Conservation (phyloP, 345 rosid genomes). For the Populus tremula region DNA sequence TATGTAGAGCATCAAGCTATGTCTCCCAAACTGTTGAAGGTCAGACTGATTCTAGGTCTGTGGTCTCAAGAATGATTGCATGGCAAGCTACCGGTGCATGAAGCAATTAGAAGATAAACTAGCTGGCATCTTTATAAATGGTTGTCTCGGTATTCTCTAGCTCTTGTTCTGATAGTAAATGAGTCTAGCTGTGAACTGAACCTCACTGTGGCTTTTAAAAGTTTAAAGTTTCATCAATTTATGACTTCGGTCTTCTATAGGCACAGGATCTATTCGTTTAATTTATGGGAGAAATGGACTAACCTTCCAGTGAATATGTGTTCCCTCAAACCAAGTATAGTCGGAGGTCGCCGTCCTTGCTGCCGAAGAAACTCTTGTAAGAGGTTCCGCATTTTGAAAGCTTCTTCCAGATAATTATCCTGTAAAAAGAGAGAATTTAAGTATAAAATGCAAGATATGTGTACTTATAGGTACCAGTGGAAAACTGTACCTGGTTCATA, state of each 20-base stretch:
- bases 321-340: slow-evolving; percentile 89
- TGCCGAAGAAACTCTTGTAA: slow-evolving; percentile 78
- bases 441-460: slow-evolving; percentile 13
- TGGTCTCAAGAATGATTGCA: too few relatives aligned
- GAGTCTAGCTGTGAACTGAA: neutral
- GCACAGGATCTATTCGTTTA: neutral
- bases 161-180: neutral
- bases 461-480: slow-evolving; percentile 6
- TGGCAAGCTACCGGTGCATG: too few relatives aligned
- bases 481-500: slow-evolving; percentile 81
- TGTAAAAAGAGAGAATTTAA: slow-evolving; percentile 33
- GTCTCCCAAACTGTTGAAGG: too few relatives aligned
- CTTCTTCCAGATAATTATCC: slow-evolving; percentile 95
- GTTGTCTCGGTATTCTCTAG: neutral
- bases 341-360: slow-evolving; percentile 72
- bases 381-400: slow-evolving; percentile 95
- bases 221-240: slow-evolving; percentile 3
- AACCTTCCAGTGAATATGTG: slow-evolving; percentile 97
- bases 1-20: too few relatives aligned
- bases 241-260: slow-evolving; percentile 1
- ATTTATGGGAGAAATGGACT: slow-evolving; percentile 10
- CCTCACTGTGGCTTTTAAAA: neutral
- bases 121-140: neutral
- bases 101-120: neutral
- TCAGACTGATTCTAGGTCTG: too few relatives aligned